phyloP scores from a whole-genome alignment of 2,329 filamentous ascomycete species.

The Xylaria sp. region DNA sequence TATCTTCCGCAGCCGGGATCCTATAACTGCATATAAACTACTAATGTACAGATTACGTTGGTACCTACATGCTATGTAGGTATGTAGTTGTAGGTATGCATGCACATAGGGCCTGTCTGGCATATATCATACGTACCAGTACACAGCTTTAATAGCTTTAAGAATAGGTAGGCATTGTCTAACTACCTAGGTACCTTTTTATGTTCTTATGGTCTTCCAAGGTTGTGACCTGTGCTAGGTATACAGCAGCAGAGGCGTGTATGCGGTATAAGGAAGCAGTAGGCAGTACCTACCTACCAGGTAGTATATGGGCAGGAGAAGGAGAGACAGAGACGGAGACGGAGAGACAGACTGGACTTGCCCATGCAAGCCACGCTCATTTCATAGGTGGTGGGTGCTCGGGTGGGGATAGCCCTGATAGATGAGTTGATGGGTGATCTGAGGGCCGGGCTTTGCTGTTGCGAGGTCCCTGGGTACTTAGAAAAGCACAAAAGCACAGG shows the following conservation, averaged over 20 bases:
- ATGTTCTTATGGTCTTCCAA: too few species aligned
- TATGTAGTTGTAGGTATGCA: too few species aligned
- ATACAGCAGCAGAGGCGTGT: too few species aligned
- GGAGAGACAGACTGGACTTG: too few species aligned
- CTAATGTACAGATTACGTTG: neutral
- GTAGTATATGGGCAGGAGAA: neutral
- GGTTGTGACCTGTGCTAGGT: too few species aligned
- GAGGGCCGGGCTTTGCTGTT: too few species aligned
- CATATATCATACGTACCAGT: neutral
- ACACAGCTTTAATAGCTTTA: too few species aligned
- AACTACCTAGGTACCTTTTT: too few species aligned
- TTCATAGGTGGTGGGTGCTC: neutral
- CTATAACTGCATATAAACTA: neutral
- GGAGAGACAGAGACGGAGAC: neutral
- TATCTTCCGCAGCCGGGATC: slow-evolving; percentile 1
- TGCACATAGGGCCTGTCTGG: neutral
- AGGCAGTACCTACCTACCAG: too few species aligned
- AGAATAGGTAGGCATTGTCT: too few species aligned
- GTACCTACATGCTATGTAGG: too few species aligned
- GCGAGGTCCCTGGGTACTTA: neutral
- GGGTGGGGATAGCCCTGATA: neutral
- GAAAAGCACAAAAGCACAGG: neutral
- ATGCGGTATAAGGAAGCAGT: too few species aligned
- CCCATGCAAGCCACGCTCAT: neutral
- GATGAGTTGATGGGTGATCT: neutral